These are phyloP conservation scores for Yarrowia galli DNA, from an alignment of 1,139 yeast species.

Conservation along the genomic window DNA sequence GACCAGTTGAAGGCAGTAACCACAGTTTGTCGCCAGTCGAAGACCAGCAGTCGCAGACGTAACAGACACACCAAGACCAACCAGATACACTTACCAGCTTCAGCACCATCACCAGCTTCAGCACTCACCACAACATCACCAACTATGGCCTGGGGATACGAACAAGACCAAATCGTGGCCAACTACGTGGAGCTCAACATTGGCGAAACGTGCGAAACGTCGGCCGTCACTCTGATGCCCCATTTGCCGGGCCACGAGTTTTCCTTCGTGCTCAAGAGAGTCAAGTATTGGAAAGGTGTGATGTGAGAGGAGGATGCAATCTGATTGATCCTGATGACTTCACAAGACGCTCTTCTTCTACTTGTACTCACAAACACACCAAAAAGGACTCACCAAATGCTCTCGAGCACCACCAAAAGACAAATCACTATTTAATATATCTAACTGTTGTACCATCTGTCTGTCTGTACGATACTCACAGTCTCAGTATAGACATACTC, in stretches of 20 bases:
- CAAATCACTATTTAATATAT: neutral
- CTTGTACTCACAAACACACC: neutral
- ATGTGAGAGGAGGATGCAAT: constrained; percentile 1
- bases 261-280: constrained; percentile 15
- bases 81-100: too few species aligned
- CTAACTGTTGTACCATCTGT: neutral
- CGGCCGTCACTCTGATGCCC: constrained; percentile 30
- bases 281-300: constrained; percentile 23
- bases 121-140: too few species aligned
- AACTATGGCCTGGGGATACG: constrained; percentile 19
- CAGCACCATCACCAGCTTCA: too few species aligned
- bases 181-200: constrained; percentile 27
- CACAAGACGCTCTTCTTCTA: neutral
- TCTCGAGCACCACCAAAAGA: neutral
- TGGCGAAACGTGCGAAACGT: constrained; percentile 17
- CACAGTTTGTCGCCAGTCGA: too few species aligned
- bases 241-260: constrained; percentile 26
- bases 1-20: too few species aligned
- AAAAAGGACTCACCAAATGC: too few species aligned
- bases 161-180: constrained; percentile 30
- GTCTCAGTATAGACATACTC: too few species aligned
- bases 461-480: neutral
- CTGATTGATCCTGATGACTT: too few species aligned
- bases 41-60: too few species aligned
- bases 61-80: too few species aligned